phyloP scores from a whole-genome alignment of 345 rosid genomes.

The Lepidium sativum region DNA sequence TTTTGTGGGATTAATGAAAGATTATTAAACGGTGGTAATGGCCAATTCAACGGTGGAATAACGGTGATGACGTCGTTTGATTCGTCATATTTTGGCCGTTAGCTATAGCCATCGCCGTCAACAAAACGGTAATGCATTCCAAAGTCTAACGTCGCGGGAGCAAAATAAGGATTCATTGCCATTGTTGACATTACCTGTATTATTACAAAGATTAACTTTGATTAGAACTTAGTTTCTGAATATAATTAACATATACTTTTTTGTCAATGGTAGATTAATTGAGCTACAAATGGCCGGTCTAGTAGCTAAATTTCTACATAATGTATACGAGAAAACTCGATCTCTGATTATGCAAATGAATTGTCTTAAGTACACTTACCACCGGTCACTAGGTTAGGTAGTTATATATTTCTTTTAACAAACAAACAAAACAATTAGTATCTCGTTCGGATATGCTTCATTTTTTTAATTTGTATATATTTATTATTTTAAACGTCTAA shows the following conservation, averaged over 20 bases:
- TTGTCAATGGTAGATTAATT: too few species aligned
- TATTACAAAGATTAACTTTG: neutral
- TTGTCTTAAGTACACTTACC: too few species aligned
- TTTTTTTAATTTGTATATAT: neutral
- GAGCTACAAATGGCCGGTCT: too few species aligned
- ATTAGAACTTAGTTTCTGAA: neutral
- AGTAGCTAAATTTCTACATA: too few species aligned
- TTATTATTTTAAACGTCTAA: neutral
- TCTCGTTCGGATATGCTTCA: neutral
- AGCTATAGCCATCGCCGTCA: conserved; percentile 11
- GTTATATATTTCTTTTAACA: too few species aligned
- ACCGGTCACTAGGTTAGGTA: too few species aligned
- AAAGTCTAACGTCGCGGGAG: neutral
- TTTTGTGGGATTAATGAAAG: neutral
- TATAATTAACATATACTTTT: too few species aligned
- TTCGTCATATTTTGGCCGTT: neutral
- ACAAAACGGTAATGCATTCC: conserved; percentile 1
- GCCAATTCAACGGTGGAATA: conserved; percentile 2
- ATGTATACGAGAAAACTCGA: too few species aligned
- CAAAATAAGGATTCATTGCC: conserved; percentile 18
- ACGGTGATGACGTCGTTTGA: neutral
- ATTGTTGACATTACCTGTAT: conserved; percentile 16
- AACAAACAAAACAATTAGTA: too few species aligned
- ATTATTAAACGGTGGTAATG: neutral
- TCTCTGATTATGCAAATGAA: too few species aligned